phyloP scores from a whole-genome alignment of 495 filamentous ascomycete genomes.

The Penicillium cinerascens region DNA sequence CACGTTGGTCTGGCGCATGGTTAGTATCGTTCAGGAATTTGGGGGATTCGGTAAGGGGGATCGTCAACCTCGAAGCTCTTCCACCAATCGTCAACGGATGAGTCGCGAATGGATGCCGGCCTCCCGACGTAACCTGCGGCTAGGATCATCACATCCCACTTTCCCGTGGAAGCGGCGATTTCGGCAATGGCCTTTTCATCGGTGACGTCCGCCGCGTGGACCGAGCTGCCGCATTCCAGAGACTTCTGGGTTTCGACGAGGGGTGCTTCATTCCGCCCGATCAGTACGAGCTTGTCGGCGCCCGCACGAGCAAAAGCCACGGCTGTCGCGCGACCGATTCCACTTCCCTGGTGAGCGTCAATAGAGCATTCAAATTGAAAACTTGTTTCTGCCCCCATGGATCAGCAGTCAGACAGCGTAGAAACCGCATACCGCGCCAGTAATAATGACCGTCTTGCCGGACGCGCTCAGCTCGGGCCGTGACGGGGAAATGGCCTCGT shows the following conservation, averaged over 20 bases:
- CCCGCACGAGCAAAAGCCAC: conserved; percentile 36
- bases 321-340: conserved; percentile 38
- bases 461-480: conserved; percentile 36
- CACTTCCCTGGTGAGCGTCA: conserved; percentile 22
- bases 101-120: conserved; percentile 16
- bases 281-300: conserved; percentile 31
- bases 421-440: conserved; percentile 33
- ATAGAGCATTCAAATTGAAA: neutral
- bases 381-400: neutral
- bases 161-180: conserved; percentile 20
- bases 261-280: conserved; percentile 26
- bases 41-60: neutral
- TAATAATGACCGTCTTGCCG: conserved; percentile 45
- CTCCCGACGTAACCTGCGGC: conserved; percentile 27
- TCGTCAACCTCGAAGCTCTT: conserved; percentile 29
- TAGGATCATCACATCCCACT: conserved; percentile 35
- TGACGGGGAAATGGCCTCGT: conserved; percentile 39
- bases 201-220: conserved; percentile 15
- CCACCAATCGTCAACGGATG: conserved; percentile 34
- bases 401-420: neutral
- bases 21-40: neutral
- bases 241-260: conserved; percentile 20
- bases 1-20: conserved; percentile 34
- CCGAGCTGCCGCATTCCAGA: neutral
- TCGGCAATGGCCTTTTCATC: conserved; percentile 18